Percentiles rank a stretch among this genome's conserved stretches.
phyloP scores from a whole-genome alignment of 2,329 filamentous ascomycete species.

The Trichoderma arundinaceum region DNA sequence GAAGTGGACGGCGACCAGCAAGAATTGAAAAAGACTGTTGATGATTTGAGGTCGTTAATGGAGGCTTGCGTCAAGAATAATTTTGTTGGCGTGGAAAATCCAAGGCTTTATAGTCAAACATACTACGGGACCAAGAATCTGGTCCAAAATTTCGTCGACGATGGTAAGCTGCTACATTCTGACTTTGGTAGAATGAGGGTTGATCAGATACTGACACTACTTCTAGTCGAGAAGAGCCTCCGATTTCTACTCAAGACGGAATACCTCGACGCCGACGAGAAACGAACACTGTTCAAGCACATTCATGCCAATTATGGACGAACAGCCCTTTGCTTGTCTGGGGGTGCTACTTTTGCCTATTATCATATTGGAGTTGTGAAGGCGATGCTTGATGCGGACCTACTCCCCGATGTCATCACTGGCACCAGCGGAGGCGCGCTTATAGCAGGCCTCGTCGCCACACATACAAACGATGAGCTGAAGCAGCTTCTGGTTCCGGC shows the following conservation, averaged over 20 bases:
- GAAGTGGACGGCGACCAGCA: constrained; percentile 48
- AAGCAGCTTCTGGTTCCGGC: constrained; percentile 84
- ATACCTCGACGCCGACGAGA: constrained; percentile 72
- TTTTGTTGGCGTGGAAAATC: constrained; percentile 93
- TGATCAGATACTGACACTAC: background rate
- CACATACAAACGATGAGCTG: constrained; percentile 89
- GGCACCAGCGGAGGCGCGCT: constrained; percentile 94
- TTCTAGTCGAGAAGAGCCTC: constrained; percentile 66
- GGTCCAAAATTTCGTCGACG: constrained; percentile 88
- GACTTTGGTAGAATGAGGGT: too few species aligned
- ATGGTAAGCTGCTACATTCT: constrained; percentile 56
- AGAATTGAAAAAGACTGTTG: constrained; percentile 60
- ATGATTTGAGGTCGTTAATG: constrained; percentile 77
- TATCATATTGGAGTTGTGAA: constrained; percentile 95
- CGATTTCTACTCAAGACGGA: constrained; percentile 71
- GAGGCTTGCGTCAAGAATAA: constrained; percentile 98
- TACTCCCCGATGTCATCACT: constrained; percentile 92
- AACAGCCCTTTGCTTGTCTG: constrained; percentile 89
- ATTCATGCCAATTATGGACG: constrained; percentile 89
- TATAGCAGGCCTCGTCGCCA: constrained; percentile 84
- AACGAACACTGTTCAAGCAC: constrained; percentile 83
- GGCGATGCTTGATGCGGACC: constrained; percentile 81
- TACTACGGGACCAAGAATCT: constrained; percentile 98
- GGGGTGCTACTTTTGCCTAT: constrained; percentile 92
- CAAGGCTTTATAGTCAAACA: constrained; percentile 93